phyloP scores from a whole-genome alignment of 1,284 basidiomycete genomes.

The Microbotryum silenes-acaulis region DNA sequence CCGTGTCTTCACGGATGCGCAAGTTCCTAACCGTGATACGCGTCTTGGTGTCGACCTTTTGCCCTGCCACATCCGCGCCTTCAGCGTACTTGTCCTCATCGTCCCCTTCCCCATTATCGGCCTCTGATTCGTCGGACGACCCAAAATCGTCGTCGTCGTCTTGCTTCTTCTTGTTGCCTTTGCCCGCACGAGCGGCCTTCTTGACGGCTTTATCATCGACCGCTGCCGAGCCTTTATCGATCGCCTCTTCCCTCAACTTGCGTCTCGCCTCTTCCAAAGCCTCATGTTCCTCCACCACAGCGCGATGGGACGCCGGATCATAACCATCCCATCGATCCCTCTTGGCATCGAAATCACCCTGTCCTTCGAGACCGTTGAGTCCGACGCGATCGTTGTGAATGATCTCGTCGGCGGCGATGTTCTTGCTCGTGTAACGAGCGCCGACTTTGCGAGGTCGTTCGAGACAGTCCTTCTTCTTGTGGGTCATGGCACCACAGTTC shows the following conservation, averaged over 20 bases:
- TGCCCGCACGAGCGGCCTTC: conserved; percentile 74
- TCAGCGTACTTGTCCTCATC: conserved; percentile 97
- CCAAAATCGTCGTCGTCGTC: conserved; percentile 75
- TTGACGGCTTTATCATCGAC: conserved; percentile 51
- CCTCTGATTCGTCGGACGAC: conserved; percentile 59
- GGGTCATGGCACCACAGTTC: conserved; percentile 95
- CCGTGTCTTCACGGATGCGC: conserved; percentile 97
- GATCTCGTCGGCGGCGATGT: conserved; percentile 86
- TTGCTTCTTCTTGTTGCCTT: conserved; percentile 47
- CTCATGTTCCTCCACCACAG: conserved; percentile 86
- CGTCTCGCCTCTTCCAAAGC: conserved; percentile 85
- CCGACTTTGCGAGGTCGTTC: conserved; percentile 94
- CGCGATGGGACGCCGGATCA: conserved; percentile 72
- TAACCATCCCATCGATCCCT: conserved; percentile 99
- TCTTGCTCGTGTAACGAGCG: conserved; percentile 82
- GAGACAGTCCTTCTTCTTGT: conserved; percentile 83
- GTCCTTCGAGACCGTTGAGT: conserved; percentile 31
- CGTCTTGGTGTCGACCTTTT: conserved; percentile 95
- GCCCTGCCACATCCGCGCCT: conserved; percentile 91
- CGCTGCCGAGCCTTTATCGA: conserved; percentile 73
- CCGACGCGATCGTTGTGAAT: conserved; percentile 59
- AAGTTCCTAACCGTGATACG: conserved; percentile 96
- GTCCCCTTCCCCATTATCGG: conserved; percentile 66
- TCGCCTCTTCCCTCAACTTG: conserved; percentile 86
- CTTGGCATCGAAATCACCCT: conserved; percentile 84